Percentiles rank a stretch among this genome's conserved stretches.
Evolutionary conservation across 306 rosid species (phyloP).

Genomic region (Quercus mongolica): DNA sequence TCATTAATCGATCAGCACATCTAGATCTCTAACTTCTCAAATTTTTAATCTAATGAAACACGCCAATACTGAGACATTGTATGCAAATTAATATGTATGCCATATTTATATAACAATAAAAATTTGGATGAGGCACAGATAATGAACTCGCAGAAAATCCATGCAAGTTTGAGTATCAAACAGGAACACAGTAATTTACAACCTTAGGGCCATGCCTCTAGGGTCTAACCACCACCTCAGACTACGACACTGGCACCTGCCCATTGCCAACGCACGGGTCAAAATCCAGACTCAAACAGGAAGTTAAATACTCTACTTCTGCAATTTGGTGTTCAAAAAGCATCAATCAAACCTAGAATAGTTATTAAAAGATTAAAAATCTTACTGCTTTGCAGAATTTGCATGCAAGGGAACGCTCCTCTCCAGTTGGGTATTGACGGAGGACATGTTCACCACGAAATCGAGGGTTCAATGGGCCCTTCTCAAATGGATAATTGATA

Average conservation of each 20-base stretch:
- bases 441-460: slow-evolving; percentile 99
- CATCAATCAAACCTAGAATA: background rate
- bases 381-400: slow-evolving; percentile 99
- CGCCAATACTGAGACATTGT: background rate
- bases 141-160: background rate
- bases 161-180: background rate
- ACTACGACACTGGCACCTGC: background rate
- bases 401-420: slow-evolving; percentile 99
- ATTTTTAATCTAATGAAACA: background rate
- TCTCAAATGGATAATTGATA: slow-evolving; percentile 99
- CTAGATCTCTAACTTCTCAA: background rate
- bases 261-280: background rate
- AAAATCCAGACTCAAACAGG: background rate
- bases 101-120: background rate
- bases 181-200: background rate
- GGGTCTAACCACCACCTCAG: background rate
- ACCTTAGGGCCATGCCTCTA: background rate
- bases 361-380: slow-evolving; percentile 9
- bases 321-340: background rate
- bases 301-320: background rate
- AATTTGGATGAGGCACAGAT: background rate
- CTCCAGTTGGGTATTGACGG: slow-evolving; percentile 91
- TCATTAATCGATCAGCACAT: background rate
- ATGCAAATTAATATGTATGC: background rate
- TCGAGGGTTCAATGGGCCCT: slow-evolving; percentile 97